phyloP scores from a whole-genome alignment of 75 land plant species.

The Picea sitchensis region DNA sequence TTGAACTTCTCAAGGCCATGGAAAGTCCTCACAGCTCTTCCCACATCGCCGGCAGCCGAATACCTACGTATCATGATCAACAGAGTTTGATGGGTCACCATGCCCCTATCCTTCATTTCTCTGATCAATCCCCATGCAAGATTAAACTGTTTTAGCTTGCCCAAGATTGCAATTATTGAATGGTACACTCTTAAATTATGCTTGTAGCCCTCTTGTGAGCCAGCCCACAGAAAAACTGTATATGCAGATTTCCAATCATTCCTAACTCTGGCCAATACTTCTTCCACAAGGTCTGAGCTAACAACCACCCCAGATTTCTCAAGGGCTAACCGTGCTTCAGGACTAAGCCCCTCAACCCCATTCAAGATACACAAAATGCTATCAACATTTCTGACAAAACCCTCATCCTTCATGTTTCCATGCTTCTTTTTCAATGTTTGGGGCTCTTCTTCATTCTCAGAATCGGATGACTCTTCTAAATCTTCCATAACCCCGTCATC shows the following conservation, averaged over 20 bases:
- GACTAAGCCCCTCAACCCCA: neutral
- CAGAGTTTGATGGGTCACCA: slow-evolving; percentile 42
- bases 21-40: slow-evolving; percentile 46
- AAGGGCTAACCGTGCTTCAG: slow-evolving; percentile 22
- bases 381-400: too few relatives aligned
- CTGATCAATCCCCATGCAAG: slow-evolving; percentile 42
- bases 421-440: too few relatives aligned
- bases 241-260: slow-evolving; percentile 47
- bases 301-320: slow-evolving; percentile 24
- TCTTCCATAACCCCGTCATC: too few relatives aligned
- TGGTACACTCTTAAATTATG: slow-evolving; percentile 40
- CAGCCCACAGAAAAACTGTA: slow-evolving; percentile 60
- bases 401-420: too few relatives aligned
- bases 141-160: slow-evolving; percentile 39
- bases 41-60: slow-evolving; percentile 53
- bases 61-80: slow-evolving; percentile 48
- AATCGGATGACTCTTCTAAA: too few relatives aligned
- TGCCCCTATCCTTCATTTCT: slow-evolving; percentile 31
- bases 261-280: slow-evolving; percentile 34
- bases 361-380: slow-evolving; percentile 2
- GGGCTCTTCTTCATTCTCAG: too few relatives aligned
- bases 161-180: slow-evolving; percentile 55
- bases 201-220: slow-evolving; percentile 34
- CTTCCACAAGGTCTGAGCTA: slow-evolving; percentile 34
- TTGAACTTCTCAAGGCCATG: slow-evolving; percentile 33